Evolutionary conservation across 352 stramenopile species (phyloP), one percentile per base, ranked within the genome.

Genomic region (Phytophthora litchii): DNA sequence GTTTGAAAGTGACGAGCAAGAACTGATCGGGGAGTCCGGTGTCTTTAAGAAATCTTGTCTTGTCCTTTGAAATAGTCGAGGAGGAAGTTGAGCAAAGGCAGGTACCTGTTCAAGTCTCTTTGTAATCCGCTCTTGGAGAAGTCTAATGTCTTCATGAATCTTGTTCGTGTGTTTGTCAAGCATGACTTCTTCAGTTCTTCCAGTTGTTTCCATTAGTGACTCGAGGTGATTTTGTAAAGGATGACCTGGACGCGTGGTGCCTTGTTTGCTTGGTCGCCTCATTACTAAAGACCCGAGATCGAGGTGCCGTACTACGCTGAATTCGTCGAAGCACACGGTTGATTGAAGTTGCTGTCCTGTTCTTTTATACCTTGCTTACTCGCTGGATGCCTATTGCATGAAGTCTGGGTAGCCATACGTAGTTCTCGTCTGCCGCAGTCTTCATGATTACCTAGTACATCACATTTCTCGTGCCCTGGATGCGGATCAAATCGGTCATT

Each of bases 61-160:
- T 10, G 21, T 5, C 41, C 57, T 32, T 23, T 43, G 46, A 31
- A 57, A 8, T 34, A 46, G 29, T 31, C 34, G 57, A 41, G 57
- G 17, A 7, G 44, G 46, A 16, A 60, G 34, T 13, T 55, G 40
- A 21, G 59, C 25, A 46, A 49, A 58, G 2, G 34, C 50, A 14
- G 60, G 65, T 3, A 20, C 54, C 40, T 89, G 79, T 35, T 87
- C 70, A 4, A 92, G 67, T 12, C 81, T 69, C 32, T 79, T 78
- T 9, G 78, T 71, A 35, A 94, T 86, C 1, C 80, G 67, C 19
- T 88, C 68, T 38, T 94, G 85, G 3, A 94, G 60, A 11, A 78
- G 49, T 13, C 78, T 76, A 34, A 92, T 85, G 48, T 94, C 84
- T 47, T 87, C 78, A 51, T 91, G 84, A 21, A 94, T 70, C 21